Base-by-base conservation (phyloP, 2,329 filamentous ascomycete genomes). In the Chaetomiaceae sp. region DNA sequence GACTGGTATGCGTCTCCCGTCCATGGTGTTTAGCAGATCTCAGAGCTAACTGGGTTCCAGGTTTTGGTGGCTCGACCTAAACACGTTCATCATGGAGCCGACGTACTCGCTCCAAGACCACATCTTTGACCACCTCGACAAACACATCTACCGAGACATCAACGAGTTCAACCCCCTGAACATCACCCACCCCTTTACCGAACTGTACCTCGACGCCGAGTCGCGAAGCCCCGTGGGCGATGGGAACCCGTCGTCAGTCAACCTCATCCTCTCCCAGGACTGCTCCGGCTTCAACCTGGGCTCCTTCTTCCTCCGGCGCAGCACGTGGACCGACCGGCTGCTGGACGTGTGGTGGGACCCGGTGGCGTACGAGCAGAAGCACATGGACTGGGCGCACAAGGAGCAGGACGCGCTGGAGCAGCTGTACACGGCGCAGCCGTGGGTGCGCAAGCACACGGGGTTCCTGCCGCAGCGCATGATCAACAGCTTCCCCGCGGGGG, bases 331-430 rank as follows among this genome's bases (percentile, higher is more conserved):
- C 0, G 92, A 97, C 63, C 85, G 89, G 4, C 73, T 99, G 16
- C 79, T 99, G 31, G 93, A 99, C 64, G 79, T 96, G 46, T 99
- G 93, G 93, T 99, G 93, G 93, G 93, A 99, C 63, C 93, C 93
- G 0, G 91, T 97, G 25, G 83, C 86, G 51, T 99, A 99, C 68
- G 93, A 99, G 71, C 93, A 99, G 71, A 95, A 90, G 66, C 93
- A 99, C 68, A 96, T 96, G 91, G 82, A 93, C 56, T 99, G 93
- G 93, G 91, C 93, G 64, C 93, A 99, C 75, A 97, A 97, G 68
- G 93, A 99, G 68, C 93, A 99, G 70, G 91, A 97, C 65, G 89
- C 91, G 2, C 73, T 99, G 37, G 91, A 96, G 71, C 87, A 95
- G 70, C 77, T 99, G 56, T 99, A 99, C 72, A 80, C 77, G 51